Percentiles rank a stretch among this genome's conserved stretches.
Evolutionary conservation across 2,329 filamentous ascomycete species (phyloP).

Genomic region (Aureobasidium sp.): DNA sequence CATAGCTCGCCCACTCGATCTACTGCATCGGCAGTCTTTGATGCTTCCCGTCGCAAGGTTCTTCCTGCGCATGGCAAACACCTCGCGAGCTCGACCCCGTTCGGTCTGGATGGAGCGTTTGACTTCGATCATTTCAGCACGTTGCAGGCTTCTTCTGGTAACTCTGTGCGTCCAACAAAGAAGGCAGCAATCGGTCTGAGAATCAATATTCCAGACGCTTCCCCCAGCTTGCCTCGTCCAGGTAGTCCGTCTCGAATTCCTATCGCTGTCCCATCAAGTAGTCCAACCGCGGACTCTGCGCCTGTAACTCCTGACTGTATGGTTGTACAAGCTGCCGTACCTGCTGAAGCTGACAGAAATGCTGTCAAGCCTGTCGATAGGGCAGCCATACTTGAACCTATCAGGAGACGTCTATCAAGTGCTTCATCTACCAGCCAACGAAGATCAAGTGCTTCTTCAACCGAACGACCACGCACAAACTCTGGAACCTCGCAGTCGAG

Average conservation of each 20-base stretch:
- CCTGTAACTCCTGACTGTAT: neutral
- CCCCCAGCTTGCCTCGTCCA: neutral
- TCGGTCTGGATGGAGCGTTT: neutral
- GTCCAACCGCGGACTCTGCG: neutral
- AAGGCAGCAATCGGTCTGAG: neutral
- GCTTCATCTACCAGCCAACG: neutral
- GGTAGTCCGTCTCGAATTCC: conserved; percentile 5
- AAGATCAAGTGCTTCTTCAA: neutral
- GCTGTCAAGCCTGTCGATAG: neutral
- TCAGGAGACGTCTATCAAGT: conserved; percentile 9
- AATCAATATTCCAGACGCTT: conserved; percentile 3
- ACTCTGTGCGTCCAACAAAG: neutral
- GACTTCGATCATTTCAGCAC: neutral
- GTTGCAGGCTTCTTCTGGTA: neutral
- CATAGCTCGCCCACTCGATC: neutral
- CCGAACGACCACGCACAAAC: neutral
- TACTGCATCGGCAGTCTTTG: neutral
- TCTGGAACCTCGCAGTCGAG: neutral
- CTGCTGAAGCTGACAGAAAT: neutral
- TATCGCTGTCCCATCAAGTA: neutral
- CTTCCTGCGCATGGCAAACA: neutral
- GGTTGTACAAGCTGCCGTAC: neutral
- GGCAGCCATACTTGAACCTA: conserved; percentile 10
- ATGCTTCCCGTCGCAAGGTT: neutral
- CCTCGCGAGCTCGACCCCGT: neutral